Percentiles rank a stretch among this genome's conserved stretches.
Evolutionary conservation across 2,329 filamentous ascomycete species (phyloP).

Genomic region (Stromatinia cepivora): DNA sequence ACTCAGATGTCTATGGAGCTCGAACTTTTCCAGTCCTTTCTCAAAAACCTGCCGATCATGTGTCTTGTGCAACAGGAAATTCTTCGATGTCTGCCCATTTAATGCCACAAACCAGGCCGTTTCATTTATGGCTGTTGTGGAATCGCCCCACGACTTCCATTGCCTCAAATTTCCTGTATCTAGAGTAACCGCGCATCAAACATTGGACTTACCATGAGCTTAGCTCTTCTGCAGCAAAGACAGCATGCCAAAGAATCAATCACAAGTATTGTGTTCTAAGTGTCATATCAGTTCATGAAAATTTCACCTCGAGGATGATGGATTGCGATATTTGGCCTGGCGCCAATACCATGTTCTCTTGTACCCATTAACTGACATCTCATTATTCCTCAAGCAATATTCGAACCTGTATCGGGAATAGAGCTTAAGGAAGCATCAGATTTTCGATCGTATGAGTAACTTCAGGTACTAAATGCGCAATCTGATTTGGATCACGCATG

Average conservation of each 20-base stretch:
- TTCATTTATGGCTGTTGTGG: background rate
- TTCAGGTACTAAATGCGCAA: constrained; percentile 68
- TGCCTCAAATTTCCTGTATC: background rate
- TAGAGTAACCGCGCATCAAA: background rate
- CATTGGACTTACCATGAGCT: background rate
- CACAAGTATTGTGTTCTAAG: background rate
- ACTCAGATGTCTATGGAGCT: background rate
- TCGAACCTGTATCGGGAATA: background rate
- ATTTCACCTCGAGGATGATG: background rate
- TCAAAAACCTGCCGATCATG: background rate
- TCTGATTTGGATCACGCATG: constrained; percentile 75
- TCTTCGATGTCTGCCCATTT: background rate
- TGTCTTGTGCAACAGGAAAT: background rate
- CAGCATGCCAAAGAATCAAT: background rate
- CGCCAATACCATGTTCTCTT: background rate
- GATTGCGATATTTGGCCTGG: background rate
- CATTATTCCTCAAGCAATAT: background rate
- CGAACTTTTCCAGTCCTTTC: background rate
- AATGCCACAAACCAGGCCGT: background rate
- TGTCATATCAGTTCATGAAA: background rate
- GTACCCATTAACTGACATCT: background rate
- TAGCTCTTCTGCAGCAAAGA: background rate
- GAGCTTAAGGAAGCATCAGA: constrained; percentile 33
- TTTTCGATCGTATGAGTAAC: constrained; percentile 67
- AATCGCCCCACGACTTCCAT: background rate